Percentiles rank a stretch among this genome's conserved stretches.
Evolutionary conservation across 2,329 filamentous ascomycete genomes (phyloP).

Genomic region (Tolypocladium cylindrosporum): DNA sequence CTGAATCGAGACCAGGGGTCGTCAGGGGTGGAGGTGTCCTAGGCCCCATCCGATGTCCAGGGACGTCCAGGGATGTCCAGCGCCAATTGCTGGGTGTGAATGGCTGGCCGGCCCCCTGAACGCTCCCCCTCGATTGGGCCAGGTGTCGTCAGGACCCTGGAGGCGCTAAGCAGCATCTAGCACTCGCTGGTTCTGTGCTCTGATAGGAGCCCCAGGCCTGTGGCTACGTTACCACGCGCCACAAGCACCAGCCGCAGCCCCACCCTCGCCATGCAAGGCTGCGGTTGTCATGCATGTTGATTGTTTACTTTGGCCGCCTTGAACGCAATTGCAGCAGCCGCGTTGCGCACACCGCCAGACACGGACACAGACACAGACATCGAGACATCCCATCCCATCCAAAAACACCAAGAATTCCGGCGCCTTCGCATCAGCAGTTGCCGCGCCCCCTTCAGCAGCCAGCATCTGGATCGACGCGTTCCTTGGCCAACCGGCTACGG

Average conservation of each 20-base stretch:
- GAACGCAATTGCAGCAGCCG: neutral
- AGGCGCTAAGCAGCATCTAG: neutral
- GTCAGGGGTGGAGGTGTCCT: neutral
- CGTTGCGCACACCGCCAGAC: neutral
- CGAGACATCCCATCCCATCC: neutral
- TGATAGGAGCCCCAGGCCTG: neutral
- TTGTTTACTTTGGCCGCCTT: conserved; percentile 15
- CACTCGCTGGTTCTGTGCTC: neutral
- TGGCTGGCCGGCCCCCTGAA: conserved; percentile 1
- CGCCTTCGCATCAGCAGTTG: neutral
- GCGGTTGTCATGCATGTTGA: conserved; percentile 13
- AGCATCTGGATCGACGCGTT: conserved; percentile 4
- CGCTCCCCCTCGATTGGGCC: neutral
- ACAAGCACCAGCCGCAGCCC: conserved; percentile 9
- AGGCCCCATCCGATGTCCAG: neutral
- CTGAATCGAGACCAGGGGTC: neutral
- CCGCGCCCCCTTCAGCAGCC: neutral
- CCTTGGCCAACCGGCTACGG: conserved; percentile 10
- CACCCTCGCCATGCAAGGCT: conserved; percentile 11
- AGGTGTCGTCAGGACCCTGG: neutral
- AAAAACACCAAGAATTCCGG: neutral
- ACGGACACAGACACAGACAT: neutral
- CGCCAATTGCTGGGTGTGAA: conserved; percentile 3
- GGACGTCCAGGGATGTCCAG: neutral
- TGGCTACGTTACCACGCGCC: conserved; percentile 1